Percentiles rank a stretch among this genome's conserved stretches.
Evolutionary conservation across 225 moss, liverwort and hornwort genomes (phyloP).

Genomic region (Bryoerythrophyllum caledonicum): DNA sequence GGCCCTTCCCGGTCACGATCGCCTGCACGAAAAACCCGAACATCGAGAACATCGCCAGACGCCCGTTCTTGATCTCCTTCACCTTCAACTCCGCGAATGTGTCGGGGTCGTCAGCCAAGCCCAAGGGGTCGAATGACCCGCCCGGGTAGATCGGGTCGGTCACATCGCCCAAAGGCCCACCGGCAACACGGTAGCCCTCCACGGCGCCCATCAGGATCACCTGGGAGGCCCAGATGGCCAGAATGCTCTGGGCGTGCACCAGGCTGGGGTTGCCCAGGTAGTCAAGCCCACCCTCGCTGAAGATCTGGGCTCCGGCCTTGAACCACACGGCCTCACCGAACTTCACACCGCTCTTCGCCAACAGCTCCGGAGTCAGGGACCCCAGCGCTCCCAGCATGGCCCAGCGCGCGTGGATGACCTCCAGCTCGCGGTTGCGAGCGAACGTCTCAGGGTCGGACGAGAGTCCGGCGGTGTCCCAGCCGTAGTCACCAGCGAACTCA

Average conservation of each 20-base stretch:
- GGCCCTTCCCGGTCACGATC: slow-evolving; percentile 12
- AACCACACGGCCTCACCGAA: slow-evolving; percentile 57
- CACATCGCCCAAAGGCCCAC: too few species aligned
- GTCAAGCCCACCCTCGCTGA: slow-evolving; percentile 26
- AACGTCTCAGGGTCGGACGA: not conserved
- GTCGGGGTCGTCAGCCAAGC: slow-evolving; percentile 42
- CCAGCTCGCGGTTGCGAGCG: slow-evolving; percentile 29
- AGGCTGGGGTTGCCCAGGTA: slow-evolving; percentile 21
- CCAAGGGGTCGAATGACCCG: slow-evolving; percentile 1
- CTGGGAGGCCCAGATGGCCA: slow-evolving; percentile 37
- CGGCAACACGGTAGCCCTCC: too few species aligned
- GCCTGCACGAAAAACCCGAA: slow-evolving; percentile 22
- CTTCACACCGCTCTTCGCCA: slow-evolving; percentile 41
- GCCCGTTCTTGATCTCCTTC: slow-evolving; percentile 74
- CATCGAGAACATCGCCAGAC: slow-evolving; percentile 30
- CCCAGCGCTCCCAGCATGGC: slow-evolving; percentile 52
- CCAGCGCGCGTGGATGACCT: slow-evolving; percentile 56
- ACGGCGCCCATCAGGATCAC: too few species aligned
- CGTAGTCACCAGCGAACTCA: slow-evolving; percentile 18
- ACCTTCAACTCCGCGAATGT: slow-evolving; percentile 53
- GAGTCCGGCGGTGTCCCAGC: too few species aligned
- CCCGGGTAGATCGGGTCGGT: too few species aligned
- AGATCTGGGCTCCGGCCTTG: slow-evolving; percentile 55
- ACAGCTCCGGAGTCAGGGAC: slow-evolving; percentile 25
- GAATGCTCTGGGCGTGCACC: slow-evolving; percentile 40